A percentile compares a stretch with the other conserved stretches of the same genome.
Conservation (phyloP, 805 yeast species). For the Zygosaccharomyces siamensis region DNA sequence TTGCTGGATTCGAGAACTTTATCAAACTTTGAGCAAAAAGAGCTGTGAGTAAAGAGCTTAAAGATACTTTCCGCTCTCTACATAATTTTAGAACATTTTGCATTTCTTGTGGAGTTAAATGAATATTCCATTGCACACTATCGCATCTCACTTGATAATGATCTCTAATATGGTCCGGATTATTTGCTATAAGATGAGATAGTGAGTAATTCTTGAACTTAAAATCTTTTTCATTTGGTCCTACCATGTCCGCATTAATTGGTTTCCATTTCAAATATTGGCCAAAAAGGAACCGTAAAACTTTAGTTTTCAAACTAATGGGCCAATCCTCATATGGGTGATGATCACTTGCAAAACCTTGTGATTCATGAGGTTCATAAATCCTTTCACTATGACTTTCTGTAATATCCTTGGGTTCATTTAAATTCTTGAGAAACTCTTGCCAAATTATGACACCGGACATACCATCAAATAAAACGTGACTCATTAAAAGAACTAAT, state of each 20-base stretch:
- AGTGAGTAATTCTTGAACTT: conserved; percentile 20
- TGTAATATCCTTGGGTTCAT: neutral
- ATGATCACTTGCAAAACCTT: neutral
- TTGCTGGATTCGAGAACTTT: neutral
- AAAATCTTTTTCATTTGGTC: conserved; percentile 10
- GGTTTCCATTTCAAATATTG: conserved; percentile 15
- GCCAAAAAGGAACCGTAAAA: conserved; percentile 13
- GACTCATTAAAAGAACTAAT: conserved; percentile 24
- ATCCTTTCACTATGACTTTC: neutral
- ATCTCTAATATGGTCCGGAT: neutral
- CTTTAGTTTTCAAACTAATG: conserved; percentile 16
- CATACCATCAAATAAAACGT: conserved; percentile 29
- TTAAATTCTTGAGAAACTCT: conserved; percentile 14
- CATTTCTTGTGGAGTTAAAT: conserved; percentile 13
- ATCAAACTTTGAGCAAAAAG: conserved; percentile 10
- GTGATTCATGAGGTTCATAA: neutral
- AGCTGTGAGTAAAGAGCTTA: conserved; percentile 24
- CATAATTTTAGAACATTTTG: conserved; percentile 16
- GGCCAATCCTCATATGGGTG: conserved; percentile 27
- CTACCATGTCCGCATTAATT: conserved; percentile 4
- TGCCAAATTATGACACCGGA: conserved; percentile 23
- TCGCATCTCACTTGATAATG: conserved; percentile 19
- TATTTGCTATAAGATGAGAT: conserved; percentile 9
- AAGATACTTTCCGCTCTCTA: conserved; percentile 20
- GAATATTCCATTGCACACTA: conserved; percentile 18